phyloP scores from a whole-genome alignment of 768 basidiomycete genomes.

The Pleurotus tuoliensis region DNA sequence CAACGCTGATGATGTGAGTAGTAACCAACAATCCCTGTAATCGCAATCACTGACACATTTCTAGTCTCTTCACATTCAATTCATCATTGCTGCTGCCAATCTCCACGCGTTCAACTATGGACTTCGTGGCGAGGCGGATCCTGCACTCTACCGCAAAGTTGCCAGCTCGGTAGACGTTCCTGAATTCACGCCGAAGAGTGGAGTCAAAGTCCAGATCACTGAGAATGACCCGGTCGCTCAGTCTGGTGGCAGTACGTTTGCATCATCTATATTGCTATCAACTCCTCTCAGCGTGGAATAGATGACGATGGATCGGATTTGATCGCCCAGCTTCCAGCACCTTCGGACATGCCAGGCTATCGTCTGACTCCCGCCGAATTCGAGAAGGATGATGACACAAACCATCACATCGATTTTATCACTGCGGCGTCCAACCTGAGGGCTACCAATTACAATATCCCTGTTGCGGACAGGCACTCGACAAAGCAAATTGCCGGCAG shows the following conservation, averaged over 20 bases:
- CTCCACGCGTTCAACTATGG: constrained; percentile 98
- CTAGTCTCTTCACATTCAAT: constrained; percentile 82
- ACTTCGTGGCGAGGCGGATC: constrained; percentile 83
- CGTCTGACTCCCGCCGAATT: constrained; percentile 94
- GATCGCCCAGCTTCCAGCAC: constrained; percentile 72
- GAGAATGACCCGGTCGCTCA: constrained; percentile 86
- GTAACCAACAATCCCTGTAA: not conserved
- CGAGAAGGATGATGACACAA: constrained; percentile 98
- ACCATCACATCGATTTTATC: constrained; percentile 98
- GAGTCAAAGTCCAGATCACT: constrained; percentile 89
- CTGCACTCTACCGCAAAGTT: constrained; percentile 75
- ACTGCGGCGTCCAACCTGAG: constrained; percentile 96
- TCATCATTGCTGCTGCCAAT: constrained; percentile 91
- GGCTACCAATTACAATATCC: constrained; percentile 91
- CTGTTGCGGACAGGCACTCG: constrained; percentile 79
- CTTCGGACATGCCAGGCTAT: constrained; percentile 93
- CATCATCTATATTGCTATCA: not conserved
- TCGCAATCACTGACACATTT: constrained; percentile 11
- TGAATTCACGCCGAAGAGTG: constrained; percentile 89
- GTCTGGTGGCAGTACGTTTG: constrained; percentile 34
- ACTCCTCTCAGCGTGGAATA: constrained; percentile 17
- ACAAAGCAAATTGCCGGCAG: constrained; percentile 99
- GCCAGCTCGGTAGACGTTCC: constrained; percentile 83
- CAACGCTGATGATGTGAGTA: constrained; percentile 78
- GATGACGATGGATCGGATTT: constrained; percentile 56